A percentile compares a stretch with the other conserved stretches of the same genome.
Evolutionary conservation across 768 basidiomycete species (phyloP).

Genomic region (Tricholoma bakamatsutake): DNA sequence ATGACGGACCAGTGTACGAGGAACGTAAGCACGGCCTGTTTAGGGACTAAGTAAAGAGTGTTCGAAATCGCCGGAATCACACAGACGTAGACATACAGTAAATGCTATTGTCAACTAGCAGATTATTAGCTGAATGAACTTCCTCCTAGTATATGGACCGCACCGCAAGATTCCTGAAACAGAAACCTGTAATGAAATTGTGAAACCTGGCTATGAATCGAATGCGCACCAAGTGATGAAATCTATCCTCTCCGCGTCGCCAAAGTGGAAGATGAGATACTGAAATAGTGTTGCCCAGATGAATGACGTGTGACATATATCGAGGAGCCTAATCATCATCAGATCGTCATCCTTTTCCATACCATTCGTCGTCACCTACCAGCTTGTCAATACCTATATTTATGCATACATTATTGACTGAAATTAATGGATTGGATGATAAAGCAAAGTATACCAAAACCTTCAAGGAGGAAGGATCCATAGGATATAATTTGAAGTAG

Average conservation of each 20-base stretch:
- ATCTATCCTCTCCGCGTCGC: conserved; percentile 20
- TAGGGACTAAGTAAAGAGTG: not conserved
- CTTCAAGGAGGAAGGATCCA: conserved; percentile 11
- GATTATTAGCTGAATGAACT: not conserved
- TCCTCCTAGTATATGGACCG: not conserved
- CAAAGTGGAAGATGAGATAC: conserved; percentile 30
- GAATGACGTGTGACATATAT: conserved; percentile 31
- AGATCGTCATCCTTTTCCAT: not conserved
- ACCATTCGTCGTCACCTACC: conserved; percentile 2
- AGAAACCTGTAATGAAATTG: not conserved
- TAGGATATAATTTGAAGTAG: conserved; percentile 17
- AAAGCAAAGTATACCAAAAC: conserved; percentile 6
- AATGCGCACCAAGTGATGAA: conserved; percentile 29
- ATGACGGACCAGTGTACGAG: conserved; percentile 34
- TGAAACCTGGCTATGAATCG: not conserved
- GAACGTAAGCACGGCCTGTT: conserved; percentile 34
- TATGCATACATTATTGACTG: not conserved
- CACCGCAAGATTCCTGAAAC: conserved; percentile 14
- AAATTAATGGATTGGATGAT: not conserved
- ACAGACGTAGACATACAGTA: conserved; percentile 15
- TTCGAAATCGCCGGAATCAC: not conserved
- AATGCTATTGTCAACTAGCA: conserved; percentile 16
- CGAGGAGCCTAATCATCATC: conserved; percentile 25
- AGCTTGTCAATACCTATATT: conserved; percentile 12
- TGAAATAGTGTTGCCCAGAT: conserved; percentile 36